Evolutionary conservation across 2,329 filamentous ascomycete species (phyloP).

Genomic region (Fusarium acutatum): DNA sequence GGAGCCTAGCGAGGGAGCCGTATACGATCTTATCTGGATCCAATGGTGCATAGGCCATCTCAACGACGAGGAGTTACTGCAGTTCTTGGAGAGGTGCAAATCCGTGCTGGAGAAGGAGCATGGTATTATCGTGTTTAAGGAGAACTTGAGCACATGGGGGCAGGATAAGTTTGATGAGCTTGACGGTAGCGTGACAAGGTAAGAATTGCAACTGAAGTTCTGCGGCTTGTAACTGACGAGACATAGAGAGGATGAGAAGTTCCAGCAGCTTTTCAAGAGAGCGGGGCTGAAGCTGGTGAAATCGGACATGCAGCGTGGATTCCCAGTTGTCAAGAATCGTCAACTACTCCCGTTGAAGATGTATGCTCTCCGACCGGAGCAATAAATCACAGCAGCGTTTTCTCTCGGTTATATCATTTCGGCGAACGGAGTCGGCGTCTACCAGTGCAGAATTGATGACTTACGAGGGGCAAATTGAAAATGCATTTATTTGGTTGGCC

Average conservation of each 20-base stretch:
- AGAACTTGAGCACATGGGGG: conserved; percentile 71
- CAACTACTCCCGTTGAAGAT: conserved; percentile 75
- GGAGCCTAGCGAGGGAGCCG: conserved; percentile 54
- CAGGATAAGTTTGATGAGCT: conserved; percentile 77
- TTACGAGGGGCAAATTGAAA: background rate
- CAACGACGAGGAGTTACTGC: conserved; percentile 75
- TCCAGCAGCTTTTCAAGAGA: conserved; percentile 71
- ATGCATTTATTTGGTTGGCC: background rate
- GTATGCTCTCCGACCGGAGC: conserved; percentile 74
- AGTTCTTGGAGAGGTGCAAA: conserved; percentile 71
- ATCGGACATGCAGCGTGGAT: conserved; percentile 77
- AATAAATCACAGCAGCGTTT: background rate
- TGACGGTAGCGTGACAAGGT: conserved; percentile 81
- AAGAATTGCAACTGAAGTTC: too few species aligned
- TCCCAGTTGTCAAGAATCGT: conserved; percentile 61
- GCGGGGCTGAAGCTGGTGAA: conserved; percentile 74
- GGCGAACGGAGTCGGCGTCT: background rate
- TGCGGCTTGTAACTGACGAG: too few species aligned
- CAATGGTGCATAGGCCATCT: conserved; percentile 92
- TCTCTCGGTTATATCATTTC: background rate
- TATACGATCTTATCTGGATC: conserved; percentile 86
- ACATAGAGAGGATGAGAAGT: conserved; percentile 72
- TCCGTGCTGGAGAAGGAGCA: conserved; percentile 43
- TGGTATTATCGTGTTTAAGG: conserved; percentile 56
- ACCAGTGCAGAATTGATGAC: background rate